Evolutionary conservation across 208 protist species (phyloP), one percentile per base, ranked within the genome.

Genomic region (Leishmania gerbilli): DNA sequence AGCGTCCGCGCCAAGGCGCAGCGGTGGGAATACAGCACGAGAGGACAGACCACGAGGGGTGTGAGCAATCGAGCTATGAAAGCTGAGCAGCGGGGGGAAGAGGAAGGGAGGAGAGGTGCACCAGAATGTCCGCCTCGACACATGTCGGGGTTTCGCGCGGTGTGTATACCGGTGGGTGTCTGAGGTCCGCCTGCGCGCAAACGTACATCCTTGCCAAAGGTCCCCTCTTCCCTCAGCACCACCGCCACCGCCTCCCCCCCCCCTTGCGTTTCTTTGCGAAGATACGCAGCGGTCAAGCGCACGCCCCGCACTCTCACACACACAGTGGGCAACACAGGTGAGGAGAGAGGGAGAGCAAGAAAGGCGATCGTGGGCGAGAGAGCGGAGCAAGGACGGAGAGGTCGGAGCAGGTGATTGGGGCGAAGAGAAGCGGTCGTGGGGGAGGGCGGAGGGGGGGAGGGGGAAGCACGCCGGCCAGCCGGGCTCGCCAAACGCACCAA

Each of bases 21-120:
- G 27, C 24, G 13, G 19, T n/a, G 24, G 17, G 1, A 42, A 76
- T 34, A 19, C 55, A 17, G 42, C 42, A 21, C 34, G 45, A 31
- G 24, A 40, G 47, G 17, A 58, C 42, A 58, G 55, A 31, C 15
- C 21, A 37, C 3, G 37, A 24, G 17, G 17, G 40, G 68, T 47
- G 68, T 47, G 68, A n/a, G 3, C 19, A 9, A 40, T 49, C 8
- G 8, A 51, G 45, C 2, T 40, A 58, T 8, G 47, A 21, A 17
- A 58, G 24, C 47, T 21, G 31, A 34, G 45, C 27, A 60, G 67
- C 7, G 83, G 65, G 64, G 68, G 56, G 40, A 74, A 77, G 62
- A 77, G 19, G 64, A 17, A 31, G 31, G 34, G 24, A n/a, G 55
- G 21, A n/a, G 24, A n/a, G 55, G 55, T 60, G 21, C 21, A 60